phyloP scores from a whole-genome alignment of 2,329 filamentous ascomycete genomes.

The Fusarium solani-melongenae region DNA sequence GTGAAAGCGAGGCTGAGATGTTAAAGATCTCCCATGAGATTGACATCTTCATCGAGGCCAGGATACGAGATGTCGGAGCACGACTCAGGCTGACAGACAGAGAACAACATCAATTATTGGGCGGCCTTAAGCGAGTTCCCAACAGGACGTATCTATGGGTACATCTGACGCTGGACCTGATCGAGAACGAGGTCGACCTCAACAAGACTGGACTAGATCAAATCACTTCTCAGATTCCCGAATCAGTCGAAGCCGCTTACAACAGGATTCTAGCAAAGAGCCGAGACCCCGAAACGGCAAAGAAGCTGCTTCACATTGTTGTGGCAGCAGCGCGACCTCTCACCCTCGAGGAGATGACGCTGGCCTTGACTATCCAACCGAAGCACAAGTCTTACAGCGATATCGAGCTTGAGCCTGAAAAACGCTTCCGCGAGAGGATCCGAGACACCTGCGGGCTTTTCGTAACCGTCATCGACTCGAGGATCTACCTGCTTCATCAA shows the following conservation, averaged over 20 bases:
- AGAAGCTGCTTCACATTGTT: conserved; percentile 38
- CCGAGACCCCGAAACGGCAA: conserved; percentile 8
- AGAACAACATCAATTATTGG: conserved; percentile 18
- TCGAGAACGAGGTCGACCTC: conserved; percentile 20
- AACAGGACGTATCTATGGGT: conserved; percentile 45
- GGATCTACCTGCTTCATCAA: conserved; percentile 38
- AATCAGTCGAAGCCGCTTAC: conserved; percentile 41
- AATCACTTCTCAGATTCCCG: conserved; percentile 24
- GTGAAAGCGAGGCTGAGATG: conserved; percentile 29
- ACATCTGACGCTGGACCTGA: conserved; percentile 31
- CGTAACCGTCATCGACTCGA: conserved; percentile 24
- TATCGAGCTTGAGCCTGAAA: conserved; percentile 1
- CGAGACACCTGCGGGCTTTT: conserved; percentile 48
- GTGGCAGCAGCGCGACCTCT: conserved; percentile 40
- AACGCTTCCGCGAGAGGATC: conserved; percentile 20
- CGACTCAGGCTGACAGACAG: background rate
- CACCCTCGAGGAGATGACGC: conserved; percentile 34
- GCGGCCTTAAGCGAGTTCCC: conserved; percentile 14
- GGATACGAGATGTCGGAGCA: conserved; percentile 5
- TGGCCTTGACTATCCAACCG: conserved; percentile 26
- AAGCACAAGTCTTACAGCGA: conserved; percentile 11
- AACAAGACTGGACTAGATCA: conserved; percentile 7
- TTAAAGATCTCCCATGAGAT: conserved; percentile 37
- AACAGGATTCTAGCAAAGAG: conserved; percentile 39
- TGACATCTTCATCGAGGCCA: conserved; percentile 26